Percentiles rank a stretch among this genome's conserved stretches.
Evolutionary conservation across 2,329 filamentous ascomycete genomes (phyloP).

Genomic region (Ceratocystis smalleyi): DNA sequence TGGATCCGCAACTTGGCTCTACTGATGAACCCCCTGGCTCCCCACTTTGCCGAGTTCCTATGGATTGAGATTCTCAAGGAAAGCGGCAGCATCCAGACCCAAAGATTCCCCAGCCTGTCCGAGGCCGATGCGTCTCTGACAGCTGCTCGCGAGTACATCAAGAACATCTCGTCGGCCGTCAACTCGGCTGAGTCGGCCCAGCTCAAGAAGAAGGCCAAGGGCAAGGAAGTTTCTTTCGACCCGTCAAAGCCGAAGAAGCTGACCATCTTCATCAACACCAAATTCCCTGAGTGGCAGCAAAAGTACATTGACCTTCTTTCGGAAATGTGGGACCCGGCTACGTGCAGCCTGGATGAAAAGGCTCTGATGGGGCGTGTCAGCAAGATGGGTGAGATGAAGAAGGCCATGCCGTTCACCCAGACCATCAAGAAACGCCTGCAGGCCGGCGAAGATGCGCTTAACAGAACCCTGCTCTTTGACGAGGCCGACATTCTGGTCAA

Average conservation of each 20-base stretch:
- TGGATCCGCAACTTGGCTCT: conserved; percentile 81
- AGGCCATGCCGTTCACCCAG: conserved; percentile 95
- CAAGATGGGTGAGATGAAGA: conserved; percentile 84
- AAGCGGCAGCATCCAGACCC: conserved; percentile 60
- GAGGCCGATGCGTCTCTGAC: conserved; percentile 51
- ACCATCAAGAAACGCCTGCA: conserved; percentile 68
- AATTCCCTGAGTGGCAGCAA: conserved; percentile 81
- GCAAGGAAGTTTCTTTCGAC: conserved; percentile 72
- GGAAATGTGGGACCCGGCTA: conserved; percentile 48
- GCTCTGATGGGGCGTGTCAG: conserved; percentile 60
- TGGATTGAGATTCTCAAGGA: conserved; percentile 84
- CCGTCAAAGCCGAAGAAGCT: conserved; percentile 85
- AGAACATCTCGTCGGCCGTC: conserved; percentile 60
- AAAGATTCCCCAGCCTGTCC: conserved; percentile 56
- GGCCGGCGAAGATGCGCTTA: conserved; percentile 59
- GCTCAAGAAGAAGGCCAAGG: conserved; percentile 82
- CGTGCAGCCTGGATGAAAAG: conserved; percentile 60
- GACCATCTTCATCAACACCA: conserved; percentile 64
- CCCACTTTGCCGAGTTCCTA: conserved; percentile 88
- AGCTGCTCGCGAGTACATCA: conserved; percentile 70
- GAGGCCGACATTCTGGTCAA: conserved; percentile 60
- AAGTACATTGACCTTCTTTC: conserved; percentile 72
- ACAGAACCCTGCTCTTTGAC: conserved; percentile 74
- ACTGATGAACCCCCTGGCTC: conserved; percentile 67
- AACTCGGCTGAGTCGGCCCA: conserved; percentile 70